Base-by-base conservation (phyloP, 345 rosid genomes). In the Balakata baccata region DNA sequence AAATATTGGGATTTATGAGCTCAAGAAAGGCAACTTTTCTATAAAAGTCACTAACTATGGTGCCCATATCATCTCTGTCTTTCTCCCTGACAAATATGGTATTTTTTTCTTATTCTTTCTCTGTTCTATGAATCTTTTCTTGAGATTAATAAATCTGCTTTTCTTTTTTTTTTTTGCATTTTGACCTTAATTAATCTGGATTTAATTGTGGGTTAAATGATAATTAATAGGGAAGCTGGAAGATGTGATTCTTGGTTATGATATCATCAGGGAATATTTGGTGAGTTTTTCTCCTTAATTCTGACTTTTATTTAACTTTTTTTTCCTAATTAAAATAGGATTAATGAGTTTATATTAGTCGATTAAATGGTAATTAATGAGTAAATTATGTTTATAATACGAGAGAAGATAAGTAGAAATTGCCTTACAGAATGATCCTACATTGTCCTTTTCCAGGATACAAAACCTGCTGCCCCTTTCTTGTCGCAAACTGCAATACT, bases 41-140 rank as follows among this genome's bases (percentile, higher is more conserved):
- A 58, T 89, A 60, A 88, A 87, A 61, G 74, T 95, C 46, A 89
- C 98, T 75, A 92, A 92, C 68, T 92, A 92, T 89, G 97, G 98
- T 54, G 99, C 99, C 69, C 90, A 84, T 56, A 69, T 91, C 41
- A 77, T 92, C 67, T 91, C 96, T 53, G 72, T 95, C 29, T 47
- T 80, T 72, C 83, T 92, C 68, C 98, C 98, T 3, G 97, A 92
- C 80, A 95, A 82, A 87, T 20, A 88, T 67, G 98, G 99, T 95
- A 60, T n/a, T 2, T 22, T 52, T 49, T 22, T 25, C 18, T 45
- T 57, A 0, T 49, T 41, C 22, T 34, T 38, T 20, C 14, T 34
- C 7, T 29, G 34, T 3, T 54, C 64, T 7, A 37, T 13, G 22
- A 11, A 62, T 5, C 25, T 14, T 51, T 14, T 51, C 25, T 18